A percentile compares a stretch with the other conserved stretches of the same genome.
Evolutionary conservation across 169 alveolate genomes (phyloP).

Genomic region (Eimeria brunetti): DNA sequence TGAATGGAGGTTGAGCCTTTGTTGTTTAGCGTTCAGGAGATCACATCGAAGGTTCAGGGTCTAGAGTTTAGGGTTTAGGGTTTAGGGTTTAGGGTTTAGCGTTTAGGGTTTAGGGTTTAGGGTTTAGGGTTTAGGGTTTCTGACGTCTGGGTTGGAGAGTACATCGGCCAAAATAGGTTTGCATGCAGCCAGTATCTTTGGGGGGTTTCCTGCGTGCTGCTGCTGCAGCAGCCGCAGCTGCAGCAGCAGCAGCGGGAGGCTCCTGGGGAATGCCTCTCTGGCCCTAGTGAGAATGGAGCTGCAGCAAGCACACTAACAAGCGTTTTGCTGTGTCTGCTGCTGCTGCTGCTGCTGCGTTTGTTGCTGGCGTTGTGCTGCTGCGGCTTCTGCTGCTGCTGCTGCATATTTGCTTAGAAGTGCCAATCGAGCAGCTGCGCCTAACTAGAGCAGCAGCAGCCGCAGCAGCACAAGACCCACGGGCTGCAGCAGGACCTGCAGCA

Average conservation of each 20-base stretch:
- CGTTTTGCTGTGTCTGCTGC: conserved; percentile 10
- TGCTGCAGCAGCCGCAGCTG: conserved; percentile 70
- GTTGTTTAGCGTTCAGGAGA: background rate
- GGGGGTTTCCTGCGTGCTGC: conserved; percentile 36
- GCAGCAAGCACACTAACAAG: conserved; percentile 1
- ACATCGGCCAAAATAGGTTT: conserved; percentile 13
- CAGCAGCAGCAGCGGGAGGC: conserved; percentile 64
- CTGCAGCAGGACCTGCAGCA: conserved; percentile 15
- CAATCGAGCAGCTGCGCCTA: background rate
- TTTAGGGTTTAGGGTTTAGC: background rate
- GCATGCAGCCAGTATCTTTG: conserved; percentile 36
- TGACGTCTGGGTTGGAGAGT: conserved; percentile 62
- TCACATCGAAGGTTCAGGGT: background rate
- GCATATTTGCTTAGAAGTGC: background rate
- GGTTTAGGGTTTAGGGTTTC: conserved; percentile 16
- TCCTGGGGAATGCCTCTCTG: conserved; percentile 5
- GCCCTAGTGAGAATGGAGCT: conserved; percentile 42
- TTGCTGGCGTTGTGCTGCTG: background rate
- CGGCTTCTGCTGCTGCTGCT: conserved; percentile 6
- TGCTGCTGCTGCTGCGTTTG: background rate
- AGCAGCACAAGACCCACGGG: background rate
- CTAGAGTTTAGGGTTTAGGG: background rate
- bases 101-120: conserved; percentile 12
- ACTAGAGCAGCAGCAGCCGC: background rate
- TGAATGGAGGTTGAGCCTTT: background rate